Evolutionary conservation across 306 rosid genomes (phyloP).

Genomic region (Trichosanthes cucumerina): DNA sequence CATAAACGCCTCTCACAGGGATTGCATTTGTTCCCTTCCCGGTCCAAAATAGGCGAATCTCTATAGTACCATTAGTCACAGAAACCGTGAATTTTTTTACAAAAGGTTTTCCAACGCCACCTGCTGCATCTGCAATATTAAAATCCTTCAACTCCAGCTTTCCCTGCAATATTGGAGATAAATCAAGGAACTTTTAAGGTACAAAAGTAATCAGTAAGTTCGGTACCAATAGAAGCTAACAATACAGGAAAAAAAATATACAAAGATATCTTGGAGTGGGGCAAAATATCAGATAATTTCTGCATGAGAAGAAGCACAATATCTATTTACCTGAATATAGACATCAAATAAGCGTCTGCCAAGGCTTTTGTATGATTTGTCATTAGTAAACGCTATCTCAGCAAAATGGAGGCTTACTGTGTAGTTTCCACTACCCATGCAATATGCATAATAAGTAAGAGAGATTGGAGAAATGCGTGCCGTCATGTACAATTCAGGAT

Average conservation of each 20-base stretch:
- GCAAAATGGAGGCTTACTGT: constrained; percentile 32
- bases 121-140: constrained; percentile 25
- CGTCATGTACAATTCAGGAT: constrained; percentile 29
- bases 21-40: constrained; percentile 33
- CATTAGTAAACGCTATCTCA: constrained; percentile 21
- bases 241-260: neutral
- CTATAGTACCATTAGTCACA: constrained; percentile 16
- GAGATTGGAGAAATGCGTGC: constrained; percentile 62
- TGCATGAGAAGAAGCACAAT: neutral
- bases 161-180: constrained; percentile 19
- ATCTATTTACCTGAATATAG: constrained; percentile 26
- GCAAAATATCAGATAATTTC: neutral
- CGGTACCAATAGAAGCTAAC: neutral
- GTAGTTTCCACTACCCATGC: constrained; percentile 29
- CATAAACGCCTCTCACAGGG: constrained; percentile 24
- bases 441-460: constrained; percentile 32
- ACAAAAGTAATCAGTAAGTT: neutral
- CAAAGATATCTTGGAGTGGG: neutral
- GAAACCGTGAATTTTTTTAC: neutral
- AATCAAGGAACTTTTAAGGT: neutral
- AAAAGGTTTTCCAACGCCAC: constrained; percentile 15
- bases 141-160: constrained; percentile 22
- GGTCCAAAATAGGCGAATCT: constrained; percentile 35
- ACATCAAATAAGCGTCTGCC: constrained; percentile 42
- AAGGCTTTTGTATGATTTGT: constrained; percentile 20